A percentile compares a stretch with the other conserved stretches of the same genome.
Evolutionary conservation across 129 eudicot species (phyloP).

Genomic region (Arctium lappa): DNA sequence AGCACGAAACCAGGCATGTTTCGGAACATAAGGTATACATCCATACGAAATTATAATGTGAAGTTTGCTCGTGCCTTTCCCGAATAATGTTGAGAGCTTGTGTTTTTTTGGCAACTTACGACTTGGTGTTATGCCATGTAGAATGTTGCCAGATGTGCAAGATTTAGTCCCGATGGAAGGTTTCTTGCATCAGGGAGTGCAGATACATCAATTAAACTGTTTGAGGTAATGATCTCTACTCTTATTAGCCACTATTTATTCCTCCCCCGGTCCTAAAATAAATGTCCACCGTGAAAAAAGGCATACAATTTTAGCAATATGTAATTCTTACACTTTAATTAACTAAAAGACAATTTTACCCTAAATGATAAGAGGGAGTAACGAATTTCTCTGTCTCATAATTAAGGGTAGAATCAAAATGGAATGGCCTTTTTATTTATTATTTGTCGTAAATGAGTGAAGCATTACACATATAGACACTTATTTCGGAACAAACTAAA

Average conservation of each 20-base stretch:
- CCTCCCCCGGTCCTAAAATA: no score
- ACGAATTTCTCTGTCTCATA: neutral
- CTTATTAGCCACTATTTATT: neutral
- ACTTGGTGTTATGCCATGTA: constrained; percentile 17
- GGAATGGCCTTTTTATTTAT: no score
- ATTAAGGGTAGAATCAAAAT: no score
- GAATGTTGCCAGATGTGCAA: constrained; percentile 89
- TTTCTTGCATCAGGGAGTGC: constrained; percentile 86
- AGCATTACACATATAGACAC: no score
- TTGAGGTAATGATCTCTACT: constrained; percentile 57
- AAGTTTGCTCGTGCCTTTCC: neutral
- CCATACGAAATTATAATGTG: neutral
- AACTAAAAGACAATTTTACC: neutral
- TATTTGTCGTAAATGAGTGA: no score
- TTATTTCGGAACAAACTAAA: no score
- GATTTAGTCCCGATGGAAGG: constrained; percentile 93
- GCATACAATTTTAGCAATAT: neutral
- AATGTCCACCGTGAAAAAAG: neutral
- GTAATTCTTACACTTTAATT: neutral
- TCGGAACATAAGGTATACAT: constrained; percentile 83
- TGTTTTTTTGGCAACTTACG: constrained; percentile 1
- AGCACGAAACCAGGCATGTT: constrained; percentile 80
- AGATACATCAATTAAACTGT: constrained; percentile 78
- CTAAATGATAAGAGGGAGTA: neutral
- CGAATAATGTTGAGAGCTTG: neutral